Base-by-base conservation (phyloP, 495 filamentous ascomycete species). In the Tuber microsphaerosporum region DNA sequence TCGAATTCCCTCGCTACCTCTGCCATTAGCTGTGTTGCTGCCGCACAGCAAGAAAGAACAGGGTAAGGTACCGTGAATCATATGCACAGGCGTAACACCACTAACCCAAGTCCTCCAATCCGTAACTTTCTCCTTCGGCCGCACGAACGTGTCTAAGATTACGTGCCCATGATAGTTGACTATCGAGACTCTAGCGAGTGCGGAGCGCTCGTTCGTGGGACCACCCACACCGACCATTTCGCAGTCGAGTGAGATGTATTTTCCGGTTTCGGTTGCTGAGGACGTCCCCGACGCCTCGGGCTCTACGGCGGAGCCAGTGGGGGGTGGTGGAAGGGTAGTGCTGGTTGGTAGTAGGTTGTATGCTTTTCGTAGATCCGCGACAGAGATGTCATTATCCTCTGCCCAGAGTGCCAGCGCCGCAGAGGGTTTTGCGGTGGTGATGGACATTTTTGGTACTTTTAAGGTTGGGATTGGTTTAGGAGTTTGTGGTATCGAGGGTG, bases 221-320 rank as follows among this genome's bases (percentile, higher is more conserved):
- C 91, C 89, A 2, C 93, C 93, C 17, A 93, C 89, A 56, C 95
- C 95, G 26, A 99, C 94, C 95, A 99, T 99, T 85, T 99, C 95
- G 84, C 95, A 98, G 85, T 99, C 96, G 69, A 99, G 88, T 46
- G 93, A 91, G 69, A 99, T 83, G 81, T 95, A 98, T 87, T 93
- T 95, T 72, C 94, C 94, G 69, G 91, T 82, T 69, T 91, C 88
- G 84, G 83, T 91, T 89, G 41, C 87, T 85, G 3, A 80, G 79
- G 76, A 12, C 75, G 71, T 8, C 73, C 72, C 20, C 70, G 65
- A 12, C 77, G 73, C 19, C 75, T 14, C 22, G 10, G 10, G n/a
- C 22, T n/a, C 48, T n/a, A 51, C 12, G 77, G 45, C 37, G 42
- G 70, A 39, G 70, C 73, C 71, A 45, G 72, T 76, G 34, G 80